Base-by-base conservation (phyloP, 208 protist species). In the Leishmania lainsoni region DNA sequence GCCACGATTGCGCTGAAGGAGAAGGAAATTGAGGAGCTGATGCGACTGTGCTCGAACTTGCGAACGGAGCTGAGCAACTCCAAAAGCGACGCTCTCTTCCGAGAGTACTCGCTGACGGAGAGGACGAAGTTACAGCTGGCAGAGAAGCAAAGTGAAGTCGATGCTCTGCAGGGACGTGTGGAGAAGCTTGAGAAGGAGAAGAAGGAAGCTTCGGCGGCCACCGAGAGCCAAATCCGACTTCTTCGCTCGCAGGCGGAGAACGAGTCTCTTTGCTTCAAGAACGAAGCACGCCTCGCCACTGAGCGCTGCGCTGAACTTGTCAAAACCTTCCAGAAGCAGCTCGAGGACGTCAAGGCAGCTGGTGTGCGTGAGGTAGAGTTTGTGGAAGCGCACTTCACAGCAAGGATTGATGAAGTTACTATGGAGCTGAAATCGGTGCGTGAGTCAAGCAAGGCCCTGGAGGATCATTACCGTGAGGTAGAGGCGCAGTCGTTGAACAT, bases 11-110 rank as follows among this genome's bases (percentile, higher is more conserved):
- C 92, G 10, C 76, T 95, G 68, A 98, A 95, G 85, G 93, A 98
- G 66, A 90, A 96, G 73, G 95, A 98, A 76, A 96, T 98, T 80
- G 95, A 98, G 83, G 87, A 91, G 76, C 86, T 96, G n/a, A 85
- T 95, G 86, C 91, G 91, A 17, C 86, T 92, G 80, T 97, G 91
- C 81, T 96, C 93, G 0, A 86, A 80, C 58, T 84, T 98, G 54
- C 86, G 93, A 35, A 96, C 91, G 6, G 87, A 98, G 71, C 87
- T 98, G 1, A 90, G 92, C 61, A 98, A 96, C 82, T 90, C 86
- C 0, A 88, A 89, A 63, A 91, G 90, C 74, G 93, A 97, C 74
- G 76, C 86, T n/a, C 89, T 90, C 65, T 92, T 88, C 73, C 32
- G 93, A 9, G 91, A 98, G 83, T 96, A 86, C 85, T 81, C 88